Percentiles rank a stretch among this genome's conserved stretches.
phyloP scores from a whole-genome alignment of 1,284 basidiomycete genomes.

The Puccinia horiana region DNA sequence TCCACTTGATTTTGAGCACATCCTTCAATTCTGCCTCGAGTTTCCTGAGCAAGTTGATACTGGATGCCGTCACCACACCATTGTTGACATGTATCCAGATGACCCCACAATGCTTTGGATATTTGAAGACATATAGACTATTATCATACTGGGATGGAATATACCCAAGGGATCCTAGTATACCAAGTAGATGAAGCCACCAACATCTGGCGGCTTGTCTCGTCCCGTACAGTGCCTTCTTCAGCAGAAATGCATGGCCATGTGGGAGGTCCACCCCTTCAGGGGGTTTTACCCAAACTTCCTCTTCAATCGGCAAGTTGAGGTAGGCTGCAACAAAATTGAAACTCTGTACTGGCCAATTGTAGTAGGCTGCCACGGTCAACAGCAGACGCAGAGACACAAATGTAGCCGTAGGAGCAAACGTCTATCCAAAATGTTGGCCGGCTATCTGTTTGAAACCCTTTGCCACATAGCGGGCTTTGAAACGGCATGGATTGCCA shows the following conservation, averaged over 20 bases:
- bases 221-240: conserved; percentile 29
- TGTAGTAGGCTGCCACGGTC: background rate
- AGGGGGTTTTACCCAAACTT: conserved; percentile 3
- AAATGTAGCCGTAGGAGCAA: conserved; percentile 34
- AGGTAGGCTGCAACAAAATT: conserved; percentile 25
- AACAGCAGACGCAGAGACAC: conserved; percentile 13
- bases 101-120: background rate
- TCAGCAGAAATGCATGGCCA: background rate
- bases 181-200: background rate
- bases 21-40: background rate
- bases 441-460: conserved; percentile 7
- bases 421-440: conserved; percentile 6
- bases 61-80: background rate
- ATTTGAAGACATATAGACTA: background rate
- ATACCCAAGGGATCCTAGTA: background rate
- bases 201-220: conserved; percentile 7
- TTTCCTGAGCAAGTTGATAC: background rate
- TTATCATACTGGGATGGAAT: background rate
- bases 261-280: background rate
- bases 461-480: conserved; percentile 21
- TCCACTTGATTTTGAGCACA: background rate
- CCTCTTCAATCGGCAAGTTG: conserved; percentile 13
- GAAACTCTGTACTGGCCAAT: conserved; percentile 25
- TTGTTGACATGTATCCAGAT: conserved; percentile 22
- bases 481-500: background rate